phyloP scores from a whole-genome alignment of 2,329 filamentous ascomycete species.

The Paracorniculantispora psalliotae region DNA sequence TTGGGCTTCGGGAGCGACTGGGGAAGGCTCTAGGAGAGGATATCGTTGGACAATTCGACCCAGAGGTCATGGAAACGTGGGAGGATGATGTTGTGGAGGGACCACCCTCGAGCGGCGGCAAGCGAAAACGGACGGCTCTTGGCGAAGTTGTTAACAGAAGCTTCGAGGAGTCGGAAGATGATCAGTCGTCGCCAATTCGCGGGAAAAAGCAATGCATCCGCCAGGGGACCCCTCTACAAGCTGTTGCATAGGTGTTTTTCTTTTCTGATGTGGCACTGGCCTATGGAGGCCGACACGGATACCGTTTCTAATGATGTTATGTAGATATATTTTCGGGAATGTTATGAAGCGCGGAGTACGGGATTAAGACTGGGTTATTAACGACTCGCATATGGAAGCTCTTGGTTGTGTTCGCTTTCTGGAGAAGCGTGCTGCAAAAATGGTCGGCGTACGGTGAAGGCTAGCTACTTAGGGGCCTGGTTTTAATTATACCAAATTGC shows the following conservation, averaged over 20 bases:
- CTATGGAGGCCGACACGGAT: no score
- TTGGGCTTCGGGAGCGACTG: conserved; percentile 51
- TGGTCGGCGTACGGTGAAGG: no score
- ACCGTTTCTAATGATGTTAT: not conserved
- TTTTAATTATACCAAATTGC: no score
- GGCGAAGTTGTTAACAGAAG: conserved; percentile 36
- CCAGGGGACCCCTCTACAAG: conserved; percentile 24
- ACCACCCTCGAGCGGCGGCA: conserved; percentile 28
- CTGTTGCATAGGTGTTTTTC: not conserved
- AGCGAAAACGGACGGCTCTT: conserved; percentile 32
- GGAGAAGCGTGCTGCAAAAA: not conserved
- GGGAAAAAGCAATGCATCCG: conserved; percentile 26
- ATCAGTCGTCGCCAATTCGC: conserved; percentile 20
- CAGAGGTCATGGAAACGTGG: conserved; percentile 41
- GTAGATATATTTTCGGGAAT: not conserved
- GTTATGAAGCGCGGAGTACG: not conserved
- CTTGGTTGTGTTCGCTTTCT: not conserved
- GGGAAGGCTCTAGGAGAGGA: conserved; percentile 49
- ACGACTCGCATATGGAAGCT: not conserved
- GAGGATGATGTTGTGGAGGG: conserved; percentile 30
- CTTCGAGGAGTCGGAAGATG: conserved; percentile 34
- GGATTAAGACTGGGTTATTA: not conserved
- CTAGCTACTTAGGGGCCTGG: no score
- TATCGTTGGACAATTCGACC: conserved; percentile 40
- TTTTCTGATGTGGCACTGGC: not conserved